A percentile compares a stretch with the other conserved stretches of the same genome.
These are phyloP conservation scores for Pestalotiopsis sp. DNA, from an alignment of 2,329 filamentous ascomycete genomes.

Conservation along the genomic window DNA sequence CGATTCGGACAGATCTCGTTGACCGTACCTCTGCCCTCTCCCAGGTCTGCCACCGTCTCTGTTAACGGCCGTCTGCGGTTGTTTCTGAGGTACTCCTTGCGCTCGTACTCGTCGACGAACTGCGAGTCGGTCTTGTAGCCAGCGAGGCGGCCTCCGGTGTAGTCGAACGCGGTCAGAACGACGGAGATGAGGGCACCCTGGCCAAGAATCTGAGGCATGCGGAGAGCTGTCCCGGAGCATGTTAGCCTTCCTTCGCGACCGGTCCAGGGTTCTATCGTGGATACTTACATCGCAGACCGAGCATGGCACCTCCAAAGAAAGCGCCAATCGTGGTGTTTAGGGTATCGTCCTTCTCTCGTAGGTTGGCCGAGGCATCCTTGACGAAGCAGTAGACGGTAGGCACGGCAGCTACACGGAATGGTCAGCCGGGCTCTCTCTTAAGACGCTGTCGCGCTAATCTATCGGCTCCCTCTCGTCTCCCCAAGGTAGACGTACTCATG, in stretches of 20 bases:
- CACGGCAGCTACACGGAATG: slow-evolving; percentile 59
- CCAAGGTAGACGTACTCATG: slow-evolving; percentile 42
- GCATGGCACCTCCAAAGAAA: slow-evolving; percentile 71
- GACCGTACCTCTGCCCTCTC: slow-evolving; percentile 80
- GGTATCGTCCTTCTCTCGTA: slow-evolving; percentile 81
- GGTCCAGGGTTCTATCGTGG: background rate
- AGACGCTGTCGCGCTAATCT: background rate
- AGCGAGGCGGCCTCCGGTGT: slow-evolving; percentile 59
- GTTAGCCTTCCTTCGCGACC: background rate
- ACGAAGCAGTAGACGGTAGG: slow-evolving; percentile 80
- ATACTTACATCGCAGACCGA: slow-evolving; percentile 73
- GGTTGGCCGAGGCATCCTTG: slow-evolving; percentile 76
- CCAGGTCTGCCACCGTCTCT: slow-evolving; percentile 79
- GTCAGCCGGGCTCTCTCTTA: slow-evolving; percentile 16
- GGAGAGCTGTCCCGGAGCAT: slow-evolving; percentile 49
- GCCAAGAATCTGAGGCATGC: slow-evolving; percentile 65
- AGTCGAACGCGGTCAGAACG: slow-evolving; percentile 62
- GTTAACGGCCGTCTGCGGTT: slow-evolving; percentile 74
- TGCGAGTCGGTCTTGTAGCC: slow-evolving; percentile 53
- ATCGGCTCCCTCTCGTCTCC: background rate
- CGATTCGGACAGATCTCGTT: slow-evolving; percentile 8
- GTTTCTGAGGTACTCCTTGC: slow-evolving; percentile 74
- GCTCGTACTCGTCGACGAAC: slow-evolving; percentile 71
- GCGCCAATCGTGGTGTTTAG: slow-evolving; percentile 77
- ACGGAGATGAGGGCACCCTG: slow-evolving; percentile 60